These are phyloP conservation scores for Colletotrichum coccodes DNA, from an alignment of 2,329 filamentous ascomycete genomes.

Conservation along the genomic window DNA sequence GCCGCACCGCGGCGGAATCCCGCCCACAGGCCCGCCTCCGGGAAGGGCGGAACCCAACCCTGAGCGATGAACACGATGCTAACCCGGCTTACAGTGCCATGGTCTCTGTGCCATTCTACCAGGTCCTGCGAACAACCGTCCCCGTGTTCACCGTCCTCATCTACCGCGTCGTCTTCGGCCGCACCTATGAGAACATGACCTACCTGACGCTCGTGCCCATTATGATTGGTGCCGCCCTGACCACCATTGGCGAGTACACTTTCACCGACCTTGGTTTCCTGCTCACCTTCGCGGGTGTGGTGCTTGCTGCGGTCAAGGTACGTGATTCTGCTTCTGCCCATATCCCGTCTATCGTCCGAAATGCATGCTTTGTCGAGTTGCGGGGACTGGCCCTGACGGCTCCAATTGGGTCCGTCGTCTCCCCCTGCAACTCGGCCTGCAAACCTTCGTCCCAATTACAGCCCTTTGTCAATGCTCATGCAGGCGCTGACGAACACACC, in stretches of 20 bases:
- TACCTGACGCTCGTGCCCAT: constrained; percentile 71
- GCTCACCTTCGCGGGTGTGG: constrained; percentile 63
- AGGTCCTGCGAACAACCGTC: constrained; percentile 70
- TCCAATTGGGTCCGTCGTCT: constrained; percentile 18
- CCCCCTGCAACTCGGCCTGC: constrained; percentile 19
- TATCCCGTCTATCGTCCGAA: constrained; percentile 12
- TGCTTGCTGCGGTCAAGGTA: constrained; percentile 66
- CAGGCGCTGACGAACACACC: constrained; percentile 11
- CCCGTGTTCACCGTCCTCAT: constrained; percentile 72
- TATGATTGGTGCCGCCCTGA: constrained; percentile 67
- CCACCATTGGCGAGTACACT: constrained; percentile 71
- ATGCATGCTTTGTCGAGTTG: constrained; percentile 8
- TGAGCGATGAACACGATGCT: constrained; percentile 3
- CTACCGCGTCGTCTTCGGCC: constrained; percentile 65
- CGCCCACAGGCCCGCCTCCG: constrained; percentile 2
- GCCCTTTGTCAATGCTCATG: constrained; percentile 1
- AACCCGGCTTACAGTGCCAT: constrained; percentile 47
- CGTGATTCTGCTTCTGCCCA: constrained; percentile 16
- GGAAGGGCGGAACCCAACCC: background rate
- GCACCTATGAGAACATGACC: constrained; percentile 64
- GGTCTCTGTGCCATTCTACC: constrained; percentile 74
- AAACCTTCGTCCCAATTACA: constrained; percentile 9
- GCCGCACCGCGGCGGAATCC: constrained; percentile 3
- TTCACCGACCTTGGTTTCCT: constrained; percentile 68
- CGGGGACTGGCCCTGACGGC: constrained; percentile 1